Base-by-base conservation (phyloP, 2,329 filamentous ascomycete genomes). In the Neonectria hederae region DNA sequence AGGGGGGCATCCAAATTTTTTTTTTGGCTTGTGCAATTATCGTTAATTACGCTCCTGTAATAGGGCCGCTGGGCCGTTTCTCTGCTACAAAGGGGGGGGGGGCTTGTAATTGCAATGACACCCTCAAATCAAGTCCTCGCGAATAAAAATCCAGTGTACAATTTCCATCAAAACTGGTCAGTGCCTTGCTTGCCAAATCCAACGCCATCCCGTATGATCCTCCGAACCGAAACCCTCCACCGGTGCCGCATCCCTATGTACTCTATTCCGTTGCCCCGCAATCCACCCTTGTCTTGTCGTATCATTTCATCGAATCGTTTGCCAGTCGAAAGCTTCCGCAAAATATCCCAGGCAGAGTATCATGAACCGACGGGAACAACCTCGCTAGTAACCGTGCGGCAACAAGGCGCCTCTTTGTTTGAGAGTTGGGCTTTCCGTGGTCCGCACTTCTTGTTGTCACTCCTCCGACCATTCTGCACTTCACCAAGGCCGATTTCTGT, bases 1-100 rank as follows among this genome's bases (percentile, higher is more conserved):
- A 53, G n/a, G n/a, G n/a, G n/a, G n/a, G n/a, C n/a, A n/a, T n/a
- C n/a, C n/a, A n/a, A n/a, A n/a, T n/a, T n/a, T n/a, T 62, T 54
- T 58, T 49, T 22, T 57, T 62, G 55, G 55, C 46, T 66, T 63
- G 58, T 65, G 49, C 59, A 59, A 70, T 68, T 69, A 65, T 73
- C 71, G 71, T 71, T 73, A 72, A 72, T 72, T 65, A 63, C 66
- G 71, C 69, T 73, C 43, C 53, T 60, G 62, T 62, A 51, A 73
- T 69, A 68, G 69, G 67, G 42, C 55, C 59, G 61, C 28, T 56
- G 59, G 45, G 45, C 40, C 24, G 35, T 63, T 49, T 53, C 48
- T 54, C 30, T 54, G 61, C 42, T 43, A 21, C n/a, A n/a, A n/a
- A n/a, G n/a, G n/a, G n/a, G n/a, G n/a, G n/a, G 22, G 49, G 22